Base-by-base conservation (phyloP, 2,329 filamentous ascomycete genomes). In the Aspergillus felis region DNA sequence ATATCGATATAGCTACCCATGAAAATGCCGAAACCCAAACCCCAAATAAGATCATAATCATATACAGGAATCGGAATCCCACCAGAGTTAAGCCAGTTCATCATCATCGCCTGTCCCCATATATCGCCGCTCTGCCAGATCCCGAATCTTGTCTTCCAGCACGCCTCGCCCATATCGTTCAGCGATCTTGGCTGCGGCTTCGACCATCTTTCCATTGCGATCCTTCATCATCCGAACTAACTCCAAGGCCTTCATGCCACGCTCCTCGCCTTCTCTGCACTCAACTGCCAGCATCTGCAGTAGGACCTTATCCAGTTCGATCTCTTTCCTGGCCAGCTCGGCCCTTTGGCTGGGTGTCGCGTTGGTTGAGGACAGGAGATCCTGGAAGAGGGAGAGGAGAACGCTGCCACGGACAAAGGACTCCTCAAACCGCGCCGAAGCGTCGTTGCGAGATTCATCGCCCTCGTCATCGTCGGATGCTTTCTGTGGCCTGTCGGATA, bases 211-310 rank as follows among this genome's bases (percentile, higher is more conserved):
- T 20, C 93, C 93, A 59, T 85, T 89, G 49, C 86, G 82, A 76
- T 97, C 92, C 48, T 84, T 84, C 87, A 99, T 90, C 68, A 99
- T 79, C 60, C 84, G 82, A 29, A 96, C 94, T 67, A 97, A 84
- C 76, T 99, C 95, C 38, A 99, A 79, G 0, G 93, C 93, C 64
- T 93, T 91, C 91, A 97, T 97, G 5, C 92, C 93, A 29, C 89
- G 83, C 61, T 97, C 92, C 73, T 99, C 94, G 48, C 92, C 91
- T 64, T 94, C 91, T 58, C 92, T 86, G 72, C 94, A 99, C 78
- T 97, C 94, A 6, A 88, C 80, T 2, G 91, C 92, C 69, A 99
- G 80, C 71, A 97, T 83, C 78, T 97, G 92, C 62, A 99, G 79
- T 52, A 99, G 80, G 47, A 88, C 86, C 78, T 96, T 96, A 78